Base-by-base conservation (phyloP, 176 grass and related monocot genomes). In the Carex scoparia region DNA sequence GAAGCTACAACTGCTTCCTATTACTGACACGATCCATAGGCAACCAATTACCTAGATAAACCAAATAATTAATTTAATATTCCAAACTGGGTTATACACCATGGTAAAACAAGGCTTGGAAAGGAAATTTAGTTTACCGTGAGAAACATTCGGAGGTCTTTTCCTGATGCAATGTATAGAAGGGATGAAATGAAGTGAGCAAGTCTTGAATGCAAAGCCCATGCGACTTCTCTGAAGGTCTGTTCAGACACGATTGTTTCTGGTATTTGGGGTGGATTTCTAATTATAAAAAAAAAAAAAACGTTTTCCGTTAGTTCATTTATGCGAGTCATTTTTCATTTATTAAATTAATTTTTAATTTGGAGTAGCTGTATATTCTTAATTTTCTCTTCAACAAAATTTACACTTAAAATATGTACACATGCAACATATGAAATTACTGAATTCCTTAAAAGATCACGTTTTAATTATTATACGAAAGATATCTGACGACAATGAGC, bases 1-100 rank as follows among this genome's bases (percentile, higher is more conserved):
- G 87, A 93, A 95, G 77, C 90, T 99, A 91, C 91, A 95, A 81
- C 48, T 73, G 8, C 92, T 91, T 55, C 96, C 96, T 42, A 94
- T 46, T 48, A 89, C 59, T 57, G 91, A 91, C 37, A 99, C 2
- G 31, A 95, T 55, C 96, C 93, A 99, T 56, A 99, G 85, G 84
- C 85, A 91, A 58, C 71, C 91, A 81, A 94, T 88, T 80, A 91
- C 89, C 96, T 98, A 49, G 53, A 14, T 44, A 58, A 38, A 51
- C 16, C 49, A 66, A 60, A 54, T 49, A 63, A 32, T 4, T 7
- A 79, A 85, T 85, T n/a, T 15, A 16, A 44, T 42, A 44, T 48
- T 61, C 49, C 37, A 18, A 64, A 28, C 14, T 59, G 31, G 12
- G 27, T 54, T 79, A 30, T 69, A 48, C 40, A 49, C 46, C 18